Evolutionary conservation across 2,329 filamentous ascomycete species (phyloP).

Genomic region (Arthrobotrys entomopaga): DNA sequence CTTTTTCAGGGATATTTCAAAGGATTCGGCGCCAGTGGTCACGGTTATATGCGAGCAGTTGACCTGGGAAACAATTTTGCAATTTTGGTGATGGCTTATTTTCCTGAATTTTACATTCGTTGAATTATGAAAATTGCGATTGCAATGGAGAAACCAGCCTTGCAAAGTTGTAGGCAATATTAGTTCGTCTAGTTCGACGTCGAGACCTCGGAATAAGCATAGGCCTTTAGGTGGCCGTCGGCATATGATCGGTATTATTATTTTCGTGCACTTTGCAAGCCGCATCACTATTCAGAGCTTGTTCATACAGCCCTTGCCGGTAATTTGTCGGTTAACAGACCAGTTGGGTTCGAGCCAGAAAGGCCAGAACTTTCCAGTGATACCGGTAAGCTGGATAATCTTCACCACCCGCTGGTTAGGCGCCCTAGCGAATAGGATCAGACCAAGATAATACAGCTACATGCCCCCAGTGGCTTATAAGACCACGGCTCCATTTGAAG

Average conservation of each 20-base stretch:
- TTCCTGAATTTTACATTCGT: too few relatives aligned
- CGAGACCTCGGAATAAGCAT: neutral
- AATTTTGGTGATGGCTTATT: too few relatives aligned
- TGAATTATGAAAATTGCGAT: too few relatives aligned
- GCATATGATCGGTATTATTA: conserved; percentile 1
- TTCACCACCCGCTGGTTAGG: conserved; percentile 5
- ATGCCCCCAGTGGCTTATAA: conserved; percentile 6
- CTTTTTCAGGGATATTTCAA: too few relatives aligned
- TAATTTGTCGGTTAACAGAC: conserved; percentile 3
- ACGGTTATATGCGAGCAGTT: too few relatives aligned
- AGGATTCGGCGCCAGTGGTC: too few relatives aligned
- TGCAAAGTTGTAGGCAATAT: too few relatives aligned
- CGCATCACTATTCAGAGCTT: neutral
- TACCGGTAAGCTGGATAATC: neutral
- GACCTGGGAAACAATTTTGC: too few relatives aligned
- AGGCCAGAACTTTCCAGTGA: conserved; percentile 7
- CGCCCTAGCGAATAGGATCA: conserved; percentile 6
- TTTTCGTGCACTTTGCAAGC: neutral
- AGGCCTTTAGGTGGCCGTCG: conserved; percentile 5
- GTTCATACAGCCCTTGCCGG: neutral
- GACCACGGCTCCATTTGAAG: conserved; percentile 9
- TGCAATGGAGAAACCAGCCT: too few relatives aligned
- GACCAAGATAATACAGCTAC: conserved; percentile 1
- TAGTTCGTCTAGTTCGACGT: too few relatives aligned
- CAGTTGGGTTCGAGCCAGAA: neutral